Conservation (phyloP, 2,329 filamentous ascomycete genomes). For the Exophiala calicioides region DNA sequence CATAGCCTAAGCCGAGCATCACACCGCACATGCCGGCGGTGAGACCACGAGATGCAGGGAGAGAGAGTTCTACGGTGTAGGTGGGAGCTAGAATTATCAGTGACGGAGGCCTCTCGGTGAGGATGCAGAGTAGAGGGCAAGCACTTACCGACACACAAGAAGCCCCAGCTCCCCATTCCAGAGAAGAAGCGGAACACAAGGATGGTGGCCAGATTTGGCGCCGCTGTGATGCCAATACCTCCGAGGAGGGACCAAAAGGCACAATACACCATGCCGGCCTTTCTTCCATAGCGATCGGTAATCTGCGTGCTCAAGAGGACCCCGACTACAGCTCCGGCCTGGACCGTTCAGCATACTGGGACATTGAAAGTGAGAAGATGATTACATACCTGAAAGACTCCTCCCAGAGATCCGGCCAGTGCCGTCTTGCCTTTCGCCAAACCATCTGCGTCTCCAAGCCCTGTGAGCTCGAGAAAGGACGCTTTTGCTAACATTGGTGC, state of each 20-base stretch:
- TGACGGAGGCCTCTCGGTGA: too few species aligned
- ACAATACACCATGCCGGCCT: neutral
- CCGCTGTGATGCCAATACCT: conserved; percentile 33
- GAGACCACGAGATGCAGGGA: conserved; percentile 19
- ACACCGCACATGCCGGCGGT: conserved; percentile 17
- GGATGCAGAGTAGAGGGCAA: too few species aligned
- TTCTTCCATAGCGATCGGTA: neutral
- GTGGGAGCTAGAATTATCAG: conserved; percentile 12
- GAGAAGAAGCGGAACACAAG: conserved; percentile 2
- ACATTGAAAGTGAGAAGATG: too few species aligned
- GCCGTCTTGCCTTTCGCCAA: too few species aligned
- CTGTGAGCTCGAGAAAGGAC: too few species aligned
- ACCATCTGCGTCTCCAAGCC: too few species aligned
- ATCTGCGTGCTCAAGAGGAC: neutral
- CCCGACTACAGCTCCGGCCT: neutral
- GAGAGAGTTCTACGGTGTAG: conserved; percentile 16
- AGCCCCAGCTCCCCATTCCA: neutral
- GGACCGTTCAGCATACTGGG: neutral
- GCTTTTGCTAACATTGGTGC: too few species aligned
- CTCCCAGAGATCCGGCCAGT: too few species aligned
- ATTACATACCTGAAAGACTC: too few species aligned
- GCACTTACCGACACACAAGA: neutral
- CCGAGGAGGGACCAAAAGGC: neutral
- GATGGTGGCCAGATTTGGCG: conserved; percentile 35
- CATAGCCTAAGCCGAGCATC: conserved; percentile 17